These are phyloP conservation scores for Debaryomyces sp. DNA, from an alignment of 1,139 yeast genomes.

Conservation along the genomic window DNA sequence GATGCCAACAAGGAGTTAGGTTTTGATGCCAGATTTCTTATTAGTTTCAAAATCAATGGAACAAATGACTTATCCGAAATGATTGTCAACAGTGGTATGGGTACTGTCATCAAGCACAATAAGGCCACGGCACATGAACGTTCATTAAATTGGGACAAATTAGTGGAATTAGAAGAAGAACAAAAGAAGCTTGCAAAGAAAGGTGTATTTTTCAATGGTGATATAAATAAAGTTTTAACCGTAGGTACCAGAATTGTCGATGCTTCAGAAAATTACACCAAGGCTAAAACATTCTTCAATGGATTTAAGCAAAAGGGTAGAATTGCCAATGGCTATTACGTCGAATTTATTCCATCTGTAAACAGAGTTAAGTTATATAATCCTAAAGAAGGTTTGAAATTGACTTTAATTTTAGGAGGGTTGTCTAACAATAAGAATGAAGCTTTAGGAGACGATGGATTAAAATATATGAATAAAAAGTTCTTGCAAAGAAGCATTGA, in stretches of 20 bases:
- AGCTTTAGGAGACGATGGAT: constrained; percentile 53
- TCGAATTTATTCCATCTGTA: constrained; percentile 70
- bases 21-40: constrained; percentile 67
- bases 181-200: constrained; percentile 55
- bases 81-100: constrained; percentile 68
- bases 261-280: constrained; percentile 72
- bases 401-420: constrained; percentile 79
- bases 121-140: constrained; percentile 70
- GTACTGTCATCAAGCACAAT: constrained; percentile 77
- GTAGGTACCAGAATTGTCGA: constrained; percentile 69
- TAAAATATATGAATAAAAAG: constrained; percentile 55
- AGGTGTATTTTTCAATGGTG: constrained; percentile 58
- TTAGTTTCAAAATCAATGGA: constrained; percentile 51
- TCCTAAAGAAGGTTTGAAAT: constrained; percentile 71
- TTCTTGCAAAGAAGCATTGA: constrained; percentile 74
- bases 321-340: constrained; percentile 60
- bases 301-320: constrained; percentile 69
- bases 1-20: constrained; percentile 59
- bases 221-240: constrained; percentile 51
- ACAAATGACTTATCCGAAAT: constrained; percentile 63
- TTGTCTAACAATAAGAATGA: constrained; percentile 54
- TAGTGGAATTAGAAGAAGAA: constrained; percentile 68
- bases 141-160: constrained; percentile 76
- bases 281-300: constrained; percentile 75
- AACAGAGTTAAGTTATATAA: constrained; percentile 67